phyloP scores from a whole-genome alignment of 352 stramenopile genomes.

The Pythium aquatile region DNA sequence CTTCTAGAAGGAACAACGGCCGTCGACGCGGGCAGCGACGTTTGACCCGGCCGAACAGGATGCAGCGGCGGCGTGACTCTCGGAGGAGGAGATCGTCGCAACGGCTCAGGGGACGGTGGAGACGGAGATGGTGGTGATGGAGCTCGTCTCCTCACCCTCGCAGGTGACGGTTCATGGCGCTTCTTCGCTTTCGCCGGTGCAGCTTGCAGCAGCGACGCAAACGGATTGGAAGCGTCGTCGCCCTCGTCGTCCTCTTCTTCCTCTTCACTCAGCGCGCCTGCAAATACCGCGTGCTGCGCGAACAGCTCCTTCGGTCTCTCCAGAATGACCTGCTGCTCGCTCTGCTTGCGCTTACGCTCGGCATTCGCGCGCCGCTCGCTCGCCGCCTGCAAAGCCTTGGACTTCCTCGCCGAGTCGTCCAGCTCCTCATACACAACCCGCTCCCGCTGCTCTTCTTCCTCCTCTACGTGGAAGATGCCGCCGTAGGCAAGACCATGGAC shows the following conservation, averaged over 20 bases:
- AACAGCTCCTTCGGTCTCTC: conserved; percentile 45
- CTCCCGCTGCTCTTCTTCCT: conserved; percentile 34
- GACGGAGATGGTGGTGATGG: neutral
- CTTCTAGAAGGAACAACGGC: neutral
- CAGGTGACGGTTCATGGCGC: neutral
- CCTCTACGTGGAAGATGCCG: conserved; percentile 4
- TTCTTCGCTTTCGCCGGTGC: conserved; percentile 6
- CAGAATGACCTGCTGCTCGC: conserved; percentile 17
- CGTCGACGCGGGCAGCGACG: neutral
- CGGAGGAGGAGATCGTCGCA: neutral
- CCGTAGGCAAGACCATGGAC: neutral
- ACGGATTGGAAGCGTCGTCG: conserved; percentile 44
- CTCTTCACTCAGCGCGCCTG: conserved; percentile 20
- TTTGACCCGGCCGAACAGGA: neutral
- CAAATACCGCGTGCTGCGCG: conserved; percentile 28
- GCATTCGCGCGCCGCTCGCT: conserved; percentile 14
- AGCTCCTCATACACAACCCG: conserved; percentile 65
- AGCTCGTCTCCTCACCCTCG: neutral
- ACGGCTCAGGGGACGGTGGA: neutral
- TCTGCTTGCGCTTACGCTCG: neutral
- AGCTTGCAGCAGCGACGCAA: conserved; percentile 52
- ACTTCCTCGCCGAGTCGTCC: conserved; percentile 31
- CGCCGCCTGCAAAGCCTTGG: conserved; percentile 24
- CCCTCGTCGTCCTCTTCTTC: conserved; percentile 28
- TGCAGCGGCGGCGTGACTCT: neutral